phyloP scores from a whole-genome alignment of 306 rosid genomes.

The Sophora flavescens region DNA sequence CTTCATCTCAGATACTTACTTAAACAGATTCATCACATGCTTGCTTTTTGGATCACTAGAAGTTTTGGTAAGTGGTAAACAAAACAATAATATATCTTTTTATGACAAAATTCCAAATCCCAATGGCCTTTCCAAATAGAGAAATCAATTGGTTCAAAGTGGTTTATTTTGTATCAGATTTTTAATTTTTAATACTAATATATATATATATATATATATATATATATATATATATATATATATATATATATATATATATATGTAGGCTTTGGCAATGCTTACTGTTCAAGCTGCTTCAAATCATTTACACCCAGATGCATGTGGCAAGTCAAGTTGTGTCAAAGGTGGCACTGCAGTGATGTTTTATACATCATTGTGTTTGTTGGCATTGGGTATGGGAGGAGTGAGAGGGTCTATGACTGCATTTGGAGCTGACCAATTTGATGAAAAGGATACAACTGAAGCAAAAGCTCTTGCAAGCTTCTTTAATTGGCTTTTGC shows the following conservation, averaged over 20 bases:
- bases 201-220: too few species aligned
- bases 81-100: neutral
- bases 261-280: conserved; percentile 65
- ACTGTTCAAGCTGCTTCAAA: conserved; percentile 68
- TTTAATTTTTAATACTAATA: too few species aligned
- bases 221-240: too few species aligned
- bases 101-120: conserved; percentile 20
- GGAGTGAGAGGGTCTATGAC: conserved; percentile 84
- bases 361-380: conserved; percentile 64
- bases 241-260: too few species aligned
- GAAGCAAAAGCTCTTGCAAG: conserved; percentile 75
- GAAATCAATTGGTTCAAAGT: neutral
- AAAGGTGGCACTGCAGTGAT: conserved; percentile 58
- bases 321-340: conserved; percentile 62
- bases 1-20: conserved; percentile 81
- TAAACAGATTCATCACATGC: conserved; percentile 72
- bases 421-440: conserved; percentile 86
- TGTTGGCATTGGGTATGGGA: conserved; percentile 75
- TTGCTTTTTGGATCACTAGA: conserved; percentile 73
- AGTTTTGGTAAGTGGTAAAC: conserved; percentile 57
- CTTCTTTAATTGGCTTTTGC: conserved; percentile 71
- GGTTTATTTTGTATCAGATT: neutral
- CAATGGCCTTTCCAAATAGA: conserved; percentile 20
- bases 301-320: conserved; percentile 58
- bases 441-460: conserved; percentile 59